These are phyloP conservation scores for Trichoderma gamsii DNA, from an alignment of 495 filamentous ascomycete species.

Conservation along the genomic window DNA sequence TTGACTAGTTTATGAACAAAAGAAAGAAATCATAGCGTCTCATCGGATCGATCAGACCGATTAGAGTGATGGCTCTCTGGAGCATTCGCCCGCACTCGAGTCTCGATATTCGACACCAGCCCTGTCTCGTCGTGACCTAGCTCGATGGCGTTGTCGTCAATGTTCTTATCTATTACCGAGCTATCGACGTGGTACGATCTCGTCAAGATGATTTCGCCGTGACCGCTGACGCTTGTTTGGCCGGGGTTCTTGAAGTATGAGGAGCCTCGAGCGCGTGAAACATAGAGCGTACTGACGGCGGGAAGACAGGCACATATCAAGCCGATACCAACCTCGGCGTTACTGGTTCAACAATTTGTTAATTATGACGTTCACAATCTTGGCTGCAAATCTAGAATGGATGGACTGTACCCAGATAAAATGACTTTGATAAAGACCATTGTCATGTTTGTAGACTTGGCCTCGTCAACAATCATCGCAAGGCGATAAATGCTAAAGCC, in stretches of 20 bases:
- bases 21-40: not conserved
- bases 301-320: slow-evolving; percentile 47
- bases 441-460: slow-evolving; percentile 31
- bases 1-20: not conserved
- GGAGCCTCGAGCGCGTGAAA: not conserved
- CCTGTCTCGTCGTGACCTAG: slow-evolving; percentile 7
- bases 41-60: not conserved
- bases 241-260: slow-evolving; percentile 11
- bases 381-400: not conserved
- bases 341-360: slow-evolving; percentile 26
- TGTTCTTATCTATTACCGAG: not conserved
- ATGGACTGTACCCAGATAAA: slow-evolving; percentile 37
- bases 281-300: slow-evolving; percentile 26
- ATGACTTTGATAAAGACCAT: slow-evolving; percentile 41
- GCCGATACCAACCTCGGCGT: slow-evolving; percentile 42
- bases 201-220: slow-evolving; percentile 10
- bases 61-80: not conserved
- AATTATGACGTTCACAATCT: not conserved
- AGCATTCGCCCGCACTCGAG: not conserved
- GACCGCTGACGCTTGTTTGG: not conserved
- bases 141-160: not conserved
- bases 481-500: slow-evolving; percentile 42
- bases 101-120: not conserved
- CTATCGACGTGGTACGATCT: slow-evolving; percentile 11
- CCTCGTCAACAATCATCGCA: slow-evolving; percentile 32